Evolutionary conservation across 768 basidiomycete genomes (phyloP).

Genomic region (Rhodocollybia butyracea): DNA sequence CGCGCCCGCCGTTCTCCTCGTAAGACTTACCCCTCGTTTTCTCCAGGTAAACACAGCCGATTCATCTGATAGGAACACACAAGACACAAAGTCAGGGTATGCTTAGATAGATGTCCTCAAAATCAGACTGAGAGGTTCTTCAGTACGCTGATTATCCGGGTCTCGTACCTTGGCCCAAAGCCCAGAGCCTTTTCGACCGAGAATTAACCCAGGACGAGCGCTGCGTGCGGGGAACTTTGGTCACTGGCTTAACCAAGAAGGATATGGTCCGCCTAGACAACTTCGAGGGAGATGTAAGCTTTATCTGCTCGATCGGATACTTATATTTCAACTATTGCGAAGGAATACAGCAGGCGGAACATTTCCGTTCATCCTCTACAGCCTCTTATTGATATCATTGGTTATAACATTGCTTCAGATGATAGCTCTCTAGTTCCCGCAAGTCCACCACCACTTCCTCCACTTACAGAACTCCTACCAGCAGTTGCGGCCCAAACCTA

Average conservation of each 20-base stretch:
- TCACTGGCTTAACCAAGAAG: slow-evolving; percentile 59
- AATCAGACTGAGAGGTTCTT: neutral
- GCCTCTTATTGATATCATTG: slow-evolving; percentile 30
- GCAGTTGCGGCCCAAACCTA: slow-evolving; percentile 66
- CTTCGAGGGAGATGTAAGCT: slow-evolving; percentile 78
- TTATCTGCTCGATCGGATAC: neutral
- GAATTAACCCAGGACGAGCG: slow-evolving; percentile 59
- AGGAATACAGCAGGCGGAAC: slow-evolving; percentile 70
- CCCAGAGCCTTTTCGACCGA: slow-evolving; percentile 41
- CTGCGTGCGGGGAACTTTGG: slow-evolving; percentile 76
- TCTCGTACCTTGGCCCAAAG: slow-evolving; percentile 57
- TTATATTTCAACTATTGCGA: neutral
- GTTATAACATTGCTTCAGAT: slow-evolving; percentile 25
- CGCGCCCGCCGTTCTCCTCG: slow-evolving; percentile 72
- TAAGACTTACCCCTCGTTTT: slow-evolving; percentile 30
- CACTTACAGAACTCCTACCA: slow-evolving; percentile 25
- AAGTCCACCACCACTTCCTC: slow-evolving; percentile 39
- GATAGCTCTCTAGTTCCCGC: slow-evolving; percentile 35
- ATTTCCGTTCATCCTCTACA: slow-evolving; percentile 59
- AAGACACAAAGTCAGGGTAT: slow-evolving; percentile 72
- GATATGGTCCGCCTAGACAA: slow-evolving; percentile 72
- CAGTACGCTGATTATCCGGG: slow-evolving; percentile 82
- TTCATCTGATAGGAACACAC: slow-evolving; percentile 59
- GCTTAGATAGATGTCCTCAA: neutral
- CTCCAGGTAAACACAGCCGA: neutral